Base-by-base conservation (phyloP, 495 filamentous ascomycete species). In the Aspergillus affinis region DNA sequence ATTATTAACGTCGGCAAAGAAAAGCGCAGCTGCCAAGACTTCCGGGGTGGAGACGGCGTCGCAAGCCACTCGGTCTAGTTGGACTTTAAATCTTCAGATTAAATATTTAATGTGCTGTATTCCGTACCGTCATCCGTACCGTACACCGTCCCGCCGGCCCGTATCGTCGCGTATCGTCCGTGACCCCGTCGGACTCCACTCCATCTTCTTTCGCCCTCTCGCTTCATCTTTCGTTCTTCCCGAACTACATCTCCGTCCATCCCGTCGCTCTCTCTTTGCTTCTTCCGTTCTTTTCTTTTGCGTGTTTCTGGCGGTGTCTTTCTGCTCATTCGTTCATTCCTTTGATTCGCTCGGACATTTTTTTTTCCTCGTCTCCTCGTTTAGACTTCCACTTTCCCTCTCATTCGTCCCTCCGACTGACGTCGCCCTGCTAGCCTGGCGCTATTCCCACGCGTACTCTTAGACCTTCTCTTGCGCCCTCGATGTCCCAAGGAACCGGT, bases 401-500 rank as follows among this genome's bases (percentile, higher is more conserved):
- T 26, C 23, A 26, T 26, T 26, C 23, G 23, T 26, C 23, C 54
- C 41, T 19, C 41, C 53, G 7, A 55, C 46, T 69, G 63, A 66
- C 67, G 59, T 66, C 57, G 62, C 61, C 48, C 8, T 44, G 18
- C 30, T 47, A 5, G 45, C 47, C 48, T 52, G 55, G 55, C 59
- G 54, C 59, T 60, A 49, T 56, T 15, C 36, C 36, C 36, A 12
- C 36, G 36, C 54, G 61, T 54, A 60, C 36, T 29, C 41, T 57
- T 30, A 57, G 48, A 52, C 58, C 58, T 58, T 59, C 62, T 49
- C 27, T 62, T 20, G 58, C 63, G 52, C 52, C 47, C 56, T 46
- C 56, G 10, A 57, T 57, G 27, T 65, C 60, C 41, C 60, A 65
- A 52, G 52, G 56, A 53, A 61, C 41, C 54, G 32, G 47, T 54